Percentiles rank a stretch among this genome's conserved stretches.
These are phyloP conservation scores for Xylariaceae sp. DNA, from an alignment of 2,329 filamentous ascomycete species.

Conservation along the genomic window DNA sequence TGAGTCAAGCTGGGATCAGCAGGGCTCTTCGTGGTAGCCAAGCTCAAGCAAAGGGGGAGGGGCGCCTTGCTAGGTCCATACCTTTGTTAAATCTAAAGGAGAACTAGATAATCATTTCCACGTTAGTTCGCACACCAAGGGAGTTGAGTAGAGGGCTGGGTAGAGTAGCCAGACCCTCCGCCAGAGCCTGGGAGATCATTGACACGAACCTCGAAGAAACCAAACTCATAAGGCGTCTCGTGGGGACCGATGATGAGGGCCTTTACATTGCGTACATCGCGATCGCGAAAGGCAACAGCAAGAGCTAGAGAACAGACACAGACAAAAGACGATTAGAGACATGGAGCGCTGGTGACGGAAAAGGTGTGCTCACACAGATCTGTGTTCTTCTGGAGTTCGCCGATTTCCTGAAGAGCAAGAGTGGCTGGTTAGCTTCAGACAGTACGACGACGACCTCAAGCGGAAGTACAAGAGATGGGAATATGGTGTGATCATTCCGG, in stretches of 20 bases:
- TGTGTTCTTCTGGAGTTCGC: constrained; percentile 73
- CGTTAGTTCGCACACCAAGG: constrained; percentile 27
- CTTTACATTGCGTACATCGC: constrained; percentile 81
- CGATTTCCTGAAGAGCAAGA: constrained; percentile 60
- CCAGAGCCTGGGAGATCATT: neutral
- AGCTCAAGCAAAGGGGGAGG: constrained; percentile 1
- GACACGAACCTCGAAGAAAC: constrained; percentile 79
- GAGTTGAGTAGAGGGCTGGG: neutral
- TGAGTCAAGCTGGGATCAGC: constrained; percentile 6
- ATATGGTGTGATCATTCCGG: neutral
- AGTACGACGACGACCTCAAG: neutral
- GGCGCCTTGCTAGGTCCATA: constrained; percentile 31
- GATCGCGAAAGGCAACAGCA: constrained; percentile 79
- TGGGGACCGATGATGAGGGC: constrained; percentile 88
- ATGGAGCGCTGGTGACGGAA: neutral
- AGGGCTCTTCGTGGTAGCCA: neutral
- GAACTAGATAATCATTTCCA: constrained; percentile 50
- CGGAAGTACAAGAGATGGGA: constrained; percentile 9
- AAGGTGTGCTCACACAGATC: constrained; percentile 65
- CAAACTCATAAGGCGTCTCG: constrained; percentile 93
- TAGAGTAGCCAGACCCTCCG: neutral
- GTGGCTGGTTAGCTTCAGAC: constrained; percentile 1
- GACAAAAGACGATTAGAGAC: constrained; percentile 19
- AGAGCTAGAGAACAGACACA: constrained; percentile 52
- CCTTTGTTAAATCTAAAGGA: constrained; percentile 70